A percentile compares a stretch with the other conserved stretches of the same genome.
Evolutionary conservation across 2,329 filamentous ascomycete genomes (phyloP).

Genomic region (Pseudogymnoascus sp.): DNA sequence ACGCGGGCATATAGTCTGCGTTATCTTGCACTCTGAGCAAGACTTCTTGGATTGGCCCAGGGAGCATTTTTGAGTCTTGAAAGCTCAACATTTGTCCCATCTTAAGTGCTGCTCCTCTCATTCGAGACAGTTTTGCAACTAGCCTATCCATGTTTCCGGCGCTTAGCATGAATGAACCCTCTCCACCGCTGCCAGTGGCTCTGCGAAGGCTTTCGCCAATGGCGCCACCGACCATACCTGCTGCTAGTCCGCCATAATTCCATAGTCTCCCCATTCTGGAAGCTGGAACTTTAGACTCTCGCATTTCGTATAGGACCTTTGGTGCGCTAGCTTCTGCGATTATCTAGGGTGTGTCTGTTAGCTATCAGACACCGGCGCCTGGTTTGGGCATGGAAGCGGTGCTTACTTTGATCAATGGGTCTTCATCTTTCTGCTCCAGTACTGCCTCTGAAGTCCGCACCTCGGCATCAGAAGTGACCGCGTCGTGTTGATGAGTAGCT

Average conservation of each 20-base stretch:
- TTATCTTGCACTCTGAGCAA: constrained; percentile 91
- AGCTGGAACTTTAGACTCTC: constrained; percentile 84
- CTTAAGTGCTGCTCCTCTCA: constrained; percentile 96
- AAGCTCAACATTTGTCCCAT: constrained; percentile 97
- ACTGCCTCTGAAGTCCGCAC: background rate
- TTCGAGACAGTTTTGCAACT: constrained; percentile 85
- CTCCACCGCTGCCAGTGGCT: constrained; percentile 59
- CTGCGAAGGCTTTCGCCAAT: constrained; percentile 78
- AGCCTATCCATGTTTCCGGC: constrained; percentile 86
- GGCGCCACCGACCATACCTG: constrained; percentile 90
- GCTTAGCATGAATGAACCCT: constrained; percentile 79
- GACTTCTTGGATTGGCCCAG: constrained; percentile 76
- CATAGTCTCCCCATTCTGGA: constrained; percentile 80
- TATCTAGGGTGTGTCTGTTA: constrained; percentile 32
- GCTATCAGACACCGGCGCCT: constrained; percentile 14
- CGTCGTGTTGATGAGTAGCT: background rate
- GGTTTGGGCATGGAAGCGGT: background rate
- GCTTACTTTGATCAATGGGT: background rate
- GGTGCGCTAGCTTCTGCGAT: constrained; percentile 19
- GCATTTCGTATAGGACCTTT: constrained; percentile 54
- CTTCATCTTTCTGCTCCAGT: background rate
- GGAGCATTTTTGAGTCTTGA: constrained; percentile 93
- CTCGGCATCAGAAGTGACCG: background rate
- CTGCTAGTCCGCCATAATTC: constrained; percentile 90
- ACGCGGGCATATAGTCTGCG: constrained; percentile 96